These are phyloP conservation scores for Diaporthe sp. DNA, from an alignment of 2,329 filamentous ascomycete species.

Conservation along the genomic window DNA sequence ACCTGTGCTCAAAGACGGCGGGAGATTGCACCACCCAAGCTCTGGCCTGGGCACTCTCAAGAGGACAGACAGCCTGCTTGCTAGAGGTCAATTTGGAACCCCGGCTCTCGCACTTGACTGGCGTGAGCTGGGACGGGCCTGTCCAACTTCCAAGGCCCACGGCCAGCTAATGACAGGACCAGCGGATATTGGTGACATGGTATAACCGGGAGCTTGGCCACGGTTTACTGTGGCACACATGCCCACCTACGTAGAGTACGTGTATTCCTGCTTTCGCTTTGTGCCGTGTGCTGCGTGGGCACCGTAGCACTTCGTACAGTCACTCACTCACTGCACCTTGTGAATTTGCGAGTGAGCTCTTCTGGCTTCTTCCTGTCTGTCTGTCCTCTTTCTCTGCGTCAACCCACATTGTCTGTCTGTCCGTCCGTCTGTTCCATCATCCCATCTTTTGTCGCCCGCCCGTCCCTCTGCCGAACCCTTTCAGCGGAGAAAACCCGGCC, in stretches of 20 bases:
- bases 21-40: conserved; percentile 13
- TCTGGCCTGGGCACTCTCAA: neutral
- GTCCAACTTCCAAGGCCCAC: conserved; percentile 16
- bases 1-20: neutral
- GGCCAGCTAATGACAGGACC: conserved; percentile 2
- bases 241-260: neutral
- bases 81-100: neutral
- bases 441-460: conserved; percentile 3
- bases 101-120: neutral
- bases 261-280: neutral
- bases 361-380: neutral
- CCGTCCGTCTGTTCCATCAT: neutral
- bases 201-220: neutral
- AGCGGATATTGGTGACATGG: neutral
- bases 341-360: neutral
- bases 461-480: neutral
- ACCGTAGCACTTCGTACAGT: neutral
- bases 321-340: too few species aligned
- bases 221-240: neutral
- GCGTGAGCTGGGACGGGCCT: neutral
- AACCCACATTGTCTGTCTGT: neutral
- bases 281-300: neutral
- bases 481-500: neutral
- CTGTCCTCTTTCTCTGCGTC: neutral
- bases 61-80: neutral